Percentiles rank a stretch among this genome's conserved stretches.
Conservation (phyloP, 164 flowering plant genomes). For the Kingdonia uniflora region DNA sequence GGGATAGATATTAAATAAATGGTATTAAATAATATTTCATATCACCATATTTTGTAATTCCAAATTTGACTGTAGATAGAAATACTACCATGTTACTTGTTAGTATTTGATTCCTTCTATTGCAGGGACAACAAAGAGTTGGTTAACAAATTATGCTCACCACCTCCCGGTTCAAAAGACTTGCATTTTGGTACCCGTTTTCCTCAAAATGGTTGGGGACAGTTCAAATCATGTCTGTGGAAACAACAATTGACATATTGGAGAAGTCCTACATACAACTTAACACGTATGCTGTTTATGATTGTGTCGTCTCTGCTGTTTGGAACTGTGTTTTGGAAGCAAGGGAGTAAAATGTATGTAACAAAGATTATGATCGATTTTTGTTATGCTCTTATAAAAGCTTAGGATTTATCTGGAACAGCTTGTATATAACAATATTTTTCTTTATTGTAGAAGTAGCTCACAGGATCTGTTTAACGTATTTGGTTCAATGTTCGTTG, state of each 20-base stretch:
- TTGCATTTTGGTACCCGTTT: constrained; percentile 31
- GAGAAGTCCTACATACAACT: constrained; percentile 52
- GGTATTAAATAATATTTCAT: no score
- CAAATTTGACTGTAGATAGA: not conserved
- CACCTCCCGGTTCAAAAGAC: constrained; percentile 30
- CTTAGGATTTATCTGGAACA: not conserved
- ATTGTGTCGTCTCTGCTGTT: constrained; percentile 23
- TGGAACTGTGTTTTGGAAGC: constrained; percentile 44
- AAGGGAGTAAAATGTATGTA: constrained; percentile 44
- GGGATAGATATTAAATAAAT: no score
- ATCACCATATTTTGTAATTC: no score
- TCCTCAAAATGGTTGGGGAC: constrained; percentile 31
- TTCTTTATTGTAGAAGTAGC: constrained; percentile 24
- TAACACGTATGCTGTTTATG: constrained; percentile 22
- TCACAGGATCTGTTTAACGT: constrained; percentile 49
- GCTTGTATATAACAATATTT: not conserved
- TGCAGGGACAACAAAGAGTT: constrained; percentile 12
- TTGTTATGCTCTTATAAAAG: no score
- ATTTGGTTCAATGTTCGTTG: constrained; percentile 46
- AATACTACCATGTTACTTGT: not conserved
- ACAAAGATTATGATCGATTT: no score
- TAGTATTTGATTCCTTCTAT: not conserved
- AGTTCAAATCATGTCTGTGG: constrained; percentile 45
- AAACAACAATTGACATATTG: constrained; percentile 56
- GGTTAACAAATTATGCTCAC: constrained; percentile 16